Evolutionary conservation across 1,139 yeast genomes (phyloP), one percentile per base, ranked within the genome.

Genomic region (Keqinozyma sinolaborantium): DNA sequence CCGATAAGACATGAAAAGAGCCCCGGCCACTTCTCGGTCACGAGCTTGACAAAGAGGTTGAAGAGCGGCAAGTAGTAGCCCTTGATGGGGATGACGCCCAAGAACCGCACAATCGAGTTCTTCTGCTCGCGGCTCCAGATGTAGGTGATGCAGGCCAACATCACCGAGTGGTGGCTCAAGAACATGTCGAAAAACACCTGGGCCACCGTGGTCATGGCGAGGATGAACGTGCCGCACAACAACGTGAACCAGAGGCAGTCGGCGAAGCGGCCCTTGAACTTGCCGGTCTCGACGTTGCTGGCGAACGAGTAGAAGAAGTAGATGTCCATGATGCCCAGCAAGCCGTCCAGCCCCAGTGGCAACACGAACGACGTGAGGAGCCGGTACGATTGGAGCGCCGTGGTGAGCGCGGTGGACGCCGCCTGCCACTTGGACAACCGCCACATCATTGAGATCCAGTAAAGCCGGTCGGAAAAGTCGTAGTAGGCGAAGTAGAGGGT

Each of bases 51-150:
- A 1, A 73, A 71, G 24, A 77, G 44, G 26, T 74, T 70, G 30
- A 76, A 79, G 7, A 77, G 57, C 3, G 85, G 85, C 34, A 78
- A 55, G 39, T 77, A 65, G 33, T 76, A 74, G 0, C 81, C 83
- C 43, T 74, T 74, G 27, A 78, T 68, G 3, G 80, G 78, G 35
- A 79, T 53, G 34, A 79, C 53, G 1, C 73, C 73, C 45, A 76
- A 56, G 40, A 77, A 72, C 40, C 67, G 71, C 29, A 77, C 75
- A 20, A 59, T 59, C 25, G 73, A 63, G 45, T 70, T 64, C 49
- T 76, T 73, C 50, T 64, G 69, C 2, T 66, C 56, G 26, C 83
- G 56, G 13, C 81, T 73, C 83, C 83, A 78, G 23, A 78, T 67
- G 47, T 69, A 78, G 2, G 80, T 72, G 32, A 78, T 62, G 25